phyloP scores from a whole-genome alignment of 1,284 basidiomycete species.

The Ceratobasidium sp. region DNA sequence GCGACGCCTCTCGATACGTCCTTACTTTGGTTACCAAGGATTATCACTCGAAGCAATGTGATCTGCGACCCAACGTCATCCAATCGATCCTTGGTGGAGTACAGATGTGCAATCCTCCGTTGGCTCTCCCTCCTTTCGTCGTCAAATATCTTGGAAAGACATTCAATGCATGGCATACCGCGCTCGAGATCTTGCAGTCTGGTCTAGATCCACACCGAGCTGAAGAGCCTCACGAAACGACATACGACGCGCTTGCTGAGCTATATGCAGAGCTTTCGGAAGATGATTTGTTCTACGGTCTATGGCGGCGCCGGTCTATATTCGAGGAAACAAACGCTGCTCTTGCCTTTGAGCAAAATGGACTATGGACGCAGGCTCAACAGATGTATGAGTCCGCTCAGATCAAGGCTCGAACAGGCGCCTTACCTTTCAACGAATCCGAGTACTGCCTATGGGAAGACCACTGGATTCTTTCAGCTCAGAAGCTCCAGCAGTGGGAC shows the following conservation, averaged over 20 bases:
- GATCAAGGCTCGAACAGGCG: slow-evolving; percentile 83
- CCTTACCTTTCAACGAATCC: slow-evolving; percentile 91
- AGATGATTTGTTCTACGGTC: slow-evolving; percentile 97
- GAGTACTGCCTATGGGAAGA: slow-evolving; percentile 99
- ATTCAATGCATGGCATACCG: slow-evolving; percentile 94
- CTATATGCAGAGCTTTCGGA: slow-evolving; percentile 96
- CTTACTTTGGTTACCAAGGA: slow-evolving; percentile 93
- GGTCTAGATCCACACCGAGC: slow-evolving; percentile 81
- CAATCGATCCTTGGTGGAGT: slow-evolving; percentile 91
- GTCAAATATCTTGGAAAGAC: slow-evolving; percentile 98
- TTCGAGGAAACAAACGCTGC: slow-evolving; percentile 94
- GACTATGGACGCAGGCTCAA: slow-evolving; percentile 96
- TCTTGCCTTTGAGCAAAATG: slow-evolving; percentile 95
- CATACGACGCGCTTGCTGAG: slow-evolving; percentile 93
- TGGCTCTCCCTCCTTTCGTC: slow-evolving; percentile 93
- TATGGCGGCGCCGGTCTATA: slow-evolving; percentile 91
- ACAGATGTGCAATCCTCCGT: slow-evolving; percentile 85
- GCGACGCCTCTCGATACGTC: slow-evolving; percentile 90
- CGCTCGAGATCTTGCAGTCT: slow-evolving; percentile 88
- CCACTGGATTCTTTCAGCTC: slow-evolving; percentile 96
- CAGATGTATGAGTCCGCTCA: slow-evolving; percentile 93
- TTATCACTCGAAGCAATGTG: slow-evolving; percentile 90
- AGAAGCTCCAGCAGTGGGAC: slow-evolving; percentile 99
- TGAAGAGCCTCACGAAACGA: slow-evolving; percentile 89
- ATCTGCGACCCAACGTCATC: slow-evolving; percentile 94